Conservation (phyloP, 257 asterid species). For the Solanum appendiculatum region DNA sequence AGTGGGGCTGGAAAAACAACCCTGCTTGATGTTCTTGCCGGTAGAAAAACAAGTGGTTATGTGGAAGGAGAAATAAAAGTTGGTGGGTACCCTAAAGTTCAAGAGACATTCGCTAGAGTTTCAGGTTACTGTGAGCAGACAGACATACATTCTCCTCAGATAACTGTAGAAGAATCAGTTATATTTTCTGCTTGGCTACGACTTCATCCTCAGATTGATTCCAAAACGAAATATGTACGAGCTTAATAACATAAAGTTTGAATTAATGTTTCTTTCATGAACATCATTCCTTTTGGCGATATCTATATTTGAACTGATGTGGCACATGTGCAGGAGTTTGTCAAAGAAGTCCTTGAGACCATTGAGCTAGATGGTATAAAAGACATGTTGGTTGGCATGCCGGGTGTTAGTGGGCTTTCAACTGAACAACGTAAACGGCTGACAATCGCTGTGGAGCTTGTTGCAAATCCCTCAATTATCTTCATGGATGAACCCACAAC, state of each 20-base stretch:
- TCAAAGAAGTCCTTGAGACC: constrained; percentile 44
- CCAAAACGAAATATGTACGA: constrained; percentile 34
- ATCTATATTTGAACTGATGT: not conserved
- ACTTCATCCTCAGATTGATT: constrained; percentile 28
- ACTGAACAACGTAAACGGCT: constrained; percentile 53
- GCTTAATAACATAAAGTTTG: not conserved
- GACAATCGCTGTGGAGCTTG: constrained; percentile 54
- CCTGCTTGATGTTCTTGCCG: constrained; percentile 56
- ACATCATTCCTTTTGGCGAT: not conserved
- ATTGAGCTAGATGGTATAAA: constrained; percentile 46
- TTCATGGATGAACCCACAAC: constrained; percentile 61
- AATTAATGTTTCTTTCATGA: not conserved
- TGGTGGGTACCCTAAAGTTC: constrained; percentile 54
- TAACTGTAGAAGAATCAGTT: constrained; percentile 48
- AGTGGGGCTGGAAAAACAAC: constrained; percentile 65
- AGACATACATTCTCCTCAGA: constrained; percentile 47
- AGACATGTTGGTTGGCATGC: constrained; percentile 40
- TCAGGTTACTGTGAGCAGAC: constrained; percentile 56
- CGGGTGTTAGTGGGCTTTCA: constrained; percentile 39
- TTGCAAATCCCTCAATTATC: constrained; percentile 50
- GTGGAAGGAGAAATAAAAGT: constrained; percentile 40
- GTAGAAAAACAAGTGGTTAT: constrained; percentile 47
- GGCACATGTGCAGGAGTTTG: constrained; percentile 30
- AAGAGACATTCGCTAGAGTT: constrained; percentile 38
- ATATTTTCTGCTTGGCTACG: constrained; percentile 57